Evolutionary conservation across 2,329 filamentous ascomycete species (phyloP).

Genomic region (Didymella segeticola): DNA sequence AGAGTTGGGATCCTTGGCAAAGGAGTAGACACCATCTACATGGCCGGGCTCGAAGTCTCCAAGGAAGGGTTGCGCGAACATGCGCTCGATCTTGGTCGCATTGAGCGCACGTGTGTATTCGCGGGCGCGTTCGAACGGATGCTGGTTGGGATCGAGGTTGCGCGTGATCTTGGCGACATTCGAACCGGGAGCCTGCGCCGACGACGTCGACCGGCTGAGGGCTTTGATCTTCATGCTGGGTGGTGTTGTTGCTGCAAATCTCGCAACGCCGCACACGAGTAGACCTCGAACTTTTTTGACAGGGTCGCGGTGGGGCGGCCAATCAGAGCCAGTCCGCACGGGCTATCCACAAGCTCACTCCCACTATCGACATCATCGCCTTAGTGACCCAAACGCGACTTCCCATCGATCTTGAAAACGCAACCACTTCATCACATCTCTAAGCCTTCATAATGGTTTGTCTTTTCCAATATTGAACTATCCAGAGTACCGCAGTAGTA

Average conservation of each 20-base stretch:
- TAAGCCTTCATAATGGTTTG: too few relatives aligned
- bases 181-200: conserved; percentile 71
- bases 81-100: conserved; percentile 90
- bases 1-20: conserved; percentile 57
- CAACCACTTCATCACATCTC: too few relatives aligned
- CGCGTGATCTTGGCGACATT: conserved; percentile 70
- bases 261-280: conserved; percentile 10
- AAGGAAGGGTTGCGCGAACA: conserved; percentile 87
- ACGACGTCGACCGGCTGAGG: conserved; percentile 68
- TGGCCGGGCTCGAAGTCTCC: conserved; percentile 88
- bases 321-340: too few relatives aligned
- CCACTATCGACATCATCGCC: too few relatives aligned
- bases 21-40: conserved; percentile 75
- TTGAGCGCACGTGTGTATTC: conserved; percentile 82
- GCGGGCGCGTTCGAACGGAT: conserved; percentile 88
- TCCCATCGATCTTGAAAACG: too few relatives aligned
- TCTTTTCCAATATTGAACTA: too few relatives aligned
- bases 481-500: too few relatives aligned
- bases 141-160: conserved; percentile 81
- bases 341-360: too few relatives aligned
- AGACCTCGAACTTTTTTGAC: conserved; percentile 17
- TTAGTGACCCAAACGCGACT: too few relatives aligned
- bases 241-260: conserved; percentile 16
- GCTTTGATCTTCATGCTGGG: conserved; percentile 59
- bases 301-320: conserved; percentile 22